Evolutionary conservation across 371 early-diverging fungal genomes (phyloP).

Genomic region (Chytridiales sp.): DNA sequence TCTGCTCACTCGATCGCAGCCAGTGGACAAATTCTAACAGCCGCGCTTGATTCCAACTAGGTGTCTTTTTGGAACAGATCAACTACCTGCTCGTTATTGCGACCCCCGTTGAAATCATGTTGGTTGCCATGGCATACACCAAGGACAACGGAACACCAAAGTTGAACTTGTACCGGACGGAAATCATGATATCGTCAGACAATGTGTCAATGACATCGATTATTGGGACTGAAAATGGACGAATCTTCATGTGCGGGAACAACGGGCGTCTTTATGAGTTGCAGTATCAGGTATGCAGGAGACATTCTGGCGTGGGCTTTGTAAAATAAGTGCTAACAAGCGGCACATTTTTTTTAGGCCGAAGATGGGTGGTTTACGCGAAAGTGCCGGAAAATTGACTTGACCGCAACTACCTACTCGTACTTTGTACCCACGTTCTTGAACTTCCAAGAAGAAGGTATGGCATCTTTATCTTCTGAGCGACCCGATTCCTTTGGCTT

Average conservation of each 20-base stretch:
- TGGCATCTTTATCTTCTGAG: neutral
- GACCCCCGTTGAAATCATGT: slow-evolving; percentile 76
- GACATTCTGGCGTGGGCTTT: neutral
- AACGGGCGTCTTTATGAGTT: slow-evolving; percentile 85
- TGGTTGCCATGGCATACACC: slow-evolving; percentile 65
- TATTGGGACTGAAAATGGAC: slow-evolving; percentile 70
- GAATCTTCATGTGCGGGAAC: slow-evolving; percentile 82
- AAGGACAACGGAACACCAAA: slow-evolving; percentile 23
- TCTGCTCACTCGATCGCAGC: neutral
- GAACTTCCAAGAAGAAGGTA: slow-evolving; percentile 26
- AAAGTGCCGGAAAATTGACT: slow-evolving; percentile 70
- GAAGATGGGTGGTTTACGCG: slow-evolving; percentile 84
- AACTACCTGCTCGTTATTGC: slow-evolving; percentile 81
- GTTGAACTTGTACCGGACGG: slow-evolving; percentile 56
- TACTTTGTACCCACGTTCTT: slow-evolving; percentile 64
- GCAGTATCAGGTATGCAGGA: slow-evolving; percentile 60
- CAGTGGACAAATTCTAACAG: too few relatives aligned
- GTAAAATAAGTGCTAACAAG: too few relatives aligned
- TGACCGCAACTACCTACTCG: slow-evolving; percentile 48
- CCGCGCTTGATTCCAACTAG: slow-evolving; percentile 23
- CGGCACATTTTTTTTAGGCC: slow-evolving; percentile 30
- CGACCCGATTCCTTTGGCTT: neutral
- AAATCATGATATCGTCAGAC: slow-evolving; percentile 71
- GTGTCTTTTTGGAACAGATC: slow-evolving; percentile 77
- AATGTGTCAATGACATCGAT: slow-evolving; percentile 75